phyloP scores from a whole-genome alignment of 2,329 filamentous ascomycete species.

The Penicillium sp. region DNA sequence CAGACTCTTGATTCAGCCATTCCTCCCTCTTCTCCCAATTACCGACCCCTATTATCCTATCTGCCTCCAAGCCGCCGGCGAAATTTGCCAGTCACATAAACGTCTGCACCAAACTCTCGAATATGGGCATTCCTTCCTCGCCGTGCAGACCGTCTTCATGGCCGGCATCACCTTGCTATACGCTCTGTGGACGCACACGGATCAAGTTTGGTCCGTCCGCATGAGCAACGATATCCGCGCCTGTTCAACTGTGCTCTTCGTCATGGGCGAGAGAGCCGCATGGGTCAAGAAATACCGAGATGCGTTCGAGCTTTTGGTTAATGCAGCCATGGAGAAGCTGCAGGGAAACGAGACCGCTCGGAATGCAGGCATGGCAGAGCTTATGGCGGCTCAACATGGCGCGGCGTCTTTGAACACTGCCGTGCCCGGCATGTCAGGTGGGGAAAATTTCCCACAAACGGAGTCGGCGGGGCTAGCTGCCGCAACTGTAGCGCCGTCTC shows the following conservation, averaged over 20 bases:
- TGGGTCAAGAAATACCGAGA: constrained; percentile 54
- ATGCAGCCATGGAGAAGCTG: constrained; percentile 50
- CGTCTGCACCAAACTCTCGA: constrained; percentile 40
- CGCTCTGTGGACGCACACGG: constrained; percentile 46
- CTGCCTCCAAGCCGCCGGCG: constrained; percentile 38
- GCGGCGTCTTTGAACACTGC: constrained; percentile 13
- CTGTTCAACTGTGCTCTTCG: constrained; percentile 52
- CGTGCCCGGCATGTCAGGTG: constrained; percentile 18
- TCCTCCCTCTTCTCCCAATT: constrained; percentile 49
- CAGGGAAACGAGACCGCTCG: constrained; percentile 40
- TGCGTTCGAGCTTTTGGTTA: constrained; percentile 51
- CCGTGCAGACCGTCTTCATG: constrained; percentile 44
- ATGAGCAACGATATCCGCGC: constrained; percentile 54
- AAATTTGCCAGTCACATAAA: constrained; percentile 43
- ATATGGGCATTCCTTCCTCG: constrained; percentile 43
- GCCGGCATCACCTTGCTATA: constrained; percentile 41
- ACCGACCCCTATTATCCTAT: constrained; percentile 51
- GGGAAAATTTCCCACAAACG: constrained; percentile 16
- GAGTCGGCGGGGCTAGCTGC: constrained; percentile 11
- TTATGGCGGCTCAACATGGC: constrained; percentile 41
- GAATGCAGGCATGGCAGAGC: constrained; percentile 41
- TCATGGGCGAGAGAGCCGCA: constrained; percentile 52
- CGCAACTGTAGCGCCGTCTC: neutral
- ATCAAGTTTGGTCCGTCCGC: constrained; percentile 50
- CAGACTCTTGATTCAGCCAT: constrained; percentile 54